Conservation (phyloP, 208 protist species). For the Acanthamoeba divionensis region DNA sequence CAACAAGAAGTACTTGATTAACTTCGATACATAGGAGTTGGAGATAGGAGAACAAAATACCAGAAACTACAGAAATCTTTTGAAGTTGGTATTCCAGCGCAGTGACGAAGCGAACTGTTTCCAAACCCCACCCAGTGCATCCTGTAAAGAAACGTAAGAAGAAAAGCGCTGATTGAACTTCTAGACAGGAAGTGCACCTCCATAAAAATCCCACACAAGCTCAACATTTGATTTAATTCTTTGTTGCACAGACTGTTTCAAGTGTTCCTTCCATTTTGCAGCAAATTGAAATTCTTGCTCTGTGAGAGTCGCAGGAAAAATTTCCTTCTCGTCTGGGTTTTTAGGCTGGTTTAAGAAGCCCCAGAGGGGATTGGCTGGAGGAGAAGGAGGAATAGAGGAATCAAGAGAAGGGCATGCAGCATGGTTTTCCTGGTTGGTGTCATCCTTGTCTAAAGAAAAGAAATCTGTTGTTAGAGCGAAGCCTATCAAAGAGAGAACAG, state of each 20-base stretch:
- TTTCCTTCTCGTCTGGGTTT: no score
- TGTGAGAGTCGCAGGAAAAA: neutral
- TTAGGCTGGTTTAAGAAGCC: no score
- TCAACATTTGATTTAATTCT: neutral
- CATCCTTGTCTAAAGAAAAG: no score
- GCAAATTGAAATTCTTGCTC: neutral
- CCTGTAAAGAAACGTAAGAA: neutral
- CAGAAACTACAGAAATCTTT: neutral
- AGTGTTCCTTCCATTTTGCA: neutral
- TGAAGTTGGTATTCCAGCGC: neutral
- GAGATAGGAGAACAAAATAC: neutral
- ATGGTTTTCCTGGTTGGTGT: no score
- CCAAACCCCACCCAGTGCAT: slow-evolving; percentile 43
- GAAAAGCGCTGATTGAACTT: neutral
- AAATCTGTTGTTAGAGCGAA: no score
- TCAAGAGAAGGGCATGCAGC: no score
- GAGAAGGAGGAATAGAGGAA: no score
- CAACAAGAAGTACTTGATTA: no score
- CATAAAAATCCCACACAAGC: slow-evolving; percentile 19
- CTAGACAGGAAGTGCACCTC: neutral
- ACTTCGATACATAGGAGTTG: no score
- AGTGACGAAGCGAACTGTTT: slow-evolving; percentile 40
- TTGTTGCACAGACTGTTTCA: neutral
- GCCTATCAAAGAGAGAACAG: no score
- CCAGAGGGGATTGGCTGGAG: no score